These are phyloP conservation scores for Neopestalotiopsis rosae DNA, from an alignment of 2,329 filamentous ascomycete genomes.

Conservation along the genomic window DNA sequence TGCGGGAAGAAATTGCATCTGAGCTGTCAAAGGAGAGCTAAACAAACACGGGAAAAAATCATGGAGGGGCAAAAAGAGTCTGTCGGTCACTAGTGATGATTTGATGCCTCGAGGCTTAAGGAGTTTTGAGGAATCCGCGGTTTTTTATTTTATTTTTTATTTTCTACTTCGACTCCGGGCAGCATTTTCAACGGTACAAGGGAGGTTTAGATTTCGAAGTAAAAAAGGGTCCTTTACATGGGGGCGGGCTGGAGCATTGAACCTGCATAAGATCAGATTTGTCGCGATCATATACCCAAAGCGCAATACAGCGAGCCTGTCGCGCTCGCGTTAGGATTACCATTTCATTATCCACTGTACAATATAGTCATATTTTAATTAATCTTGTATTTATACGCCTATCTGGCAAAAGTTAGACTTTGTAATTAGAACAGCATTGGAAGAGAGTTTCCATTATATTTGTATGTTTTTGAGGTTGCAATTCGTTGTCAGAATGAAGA, in stretches of 20 bases:
- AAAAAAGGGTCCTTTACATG: constrained; percentile 1
- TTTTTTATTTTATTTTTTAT: background rate
- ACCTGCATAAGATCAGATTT: constrained; percentile 7
- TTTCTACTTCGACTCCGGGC: background rate
- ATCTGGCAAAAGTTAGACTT: background rate
- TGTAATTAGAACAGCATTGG: background rate
- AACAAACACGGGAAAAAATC: background rate
- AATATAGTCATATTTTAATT: background rate
- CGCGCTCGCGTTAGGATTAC: constrained; percentile 2
- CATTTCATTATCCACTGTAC: constrained; percentile 10
- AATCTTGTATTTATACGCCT: background rate
- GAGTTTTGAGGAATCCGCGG: background rate
- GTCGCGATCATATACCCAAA: constrained; percentile 15
- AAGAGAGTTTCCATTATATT: background rate
- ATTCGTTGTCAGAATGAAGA: background rate
- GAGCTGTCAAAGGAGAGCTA: constrained; percentile 48
- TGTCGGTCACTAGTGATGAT: background rate
- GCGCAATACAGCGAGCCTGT: constrained; percentile 5
- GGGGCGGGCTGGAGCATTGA: constrained; percentile 5
- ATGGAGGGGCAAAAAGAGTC: background rate
- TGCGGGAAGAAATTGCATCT: constrained; percentile 80
- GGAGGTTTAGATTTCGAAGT: background rate
- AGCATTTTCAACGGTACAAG: background rate
- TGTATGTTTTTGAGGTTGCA: background rate
- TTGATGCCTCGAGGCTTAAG: background rate